A percentile compares a stretch with the other conserved stretches of the same genome.
These are phyloP conservation scores for Teratosphaeria pseudoeucalypti DNA, from an alignment of 2,329 filamentous ascomycete species.

Conservation along the genomic window DNA sequence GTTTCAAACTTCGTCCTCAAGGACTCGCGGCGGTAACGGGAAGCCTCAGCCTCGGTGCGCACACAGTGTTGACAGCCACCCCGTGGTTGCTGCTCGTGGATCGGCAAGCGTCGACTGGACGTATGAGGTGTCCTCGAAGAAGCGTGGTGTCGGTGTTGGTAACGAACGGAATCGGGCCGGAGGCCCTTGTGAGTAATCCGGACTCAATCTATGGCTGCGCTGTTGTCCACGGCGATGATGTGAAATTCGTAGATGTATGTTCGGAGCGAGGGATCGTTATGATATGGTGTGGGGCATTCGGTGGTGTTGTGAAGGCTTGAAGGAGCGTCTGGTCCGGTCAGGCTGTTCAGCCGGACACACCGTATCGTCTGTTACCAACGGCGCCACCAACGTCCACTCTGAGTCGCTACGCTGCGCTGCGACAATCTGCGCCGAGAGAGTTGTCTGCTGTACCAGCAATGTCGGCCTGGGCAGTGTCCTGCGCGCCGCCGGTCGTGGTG, in stretches of 20 bases:
- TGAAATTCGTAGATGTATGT: background rate
- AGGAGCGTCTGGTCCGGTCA: background rate
- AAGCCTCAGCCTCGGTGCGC: background rate
- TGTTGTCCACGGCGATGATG: background rate
- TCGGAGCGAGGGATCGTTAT: background rate
- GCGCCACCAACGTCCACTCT: background rate
- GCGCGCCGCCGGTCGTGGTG: background rate
- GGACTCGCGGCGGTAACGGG: background rate
- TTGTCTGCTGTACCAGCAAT: background rate
- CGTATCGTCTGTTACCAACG: background rate
- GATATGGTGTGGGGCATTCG: background rate
- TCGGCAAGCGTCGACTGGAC: constrained; percentile 6
- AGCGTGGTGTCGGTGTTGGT: constrained; percentile 9
- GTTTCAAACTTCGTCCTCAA: background rate
- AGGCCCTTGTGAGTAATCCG: background rate
- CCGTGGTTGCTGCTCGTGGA: constrained; percentile 1
- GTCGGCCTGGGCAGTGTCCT: background rate
- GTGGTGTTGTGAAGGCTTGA: background rate
- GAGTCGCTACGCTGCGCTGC: background rate
- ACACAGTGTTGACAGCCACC: background rate
- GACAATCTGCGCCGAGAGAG: background rate
- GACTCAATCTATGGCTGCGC: background rate
- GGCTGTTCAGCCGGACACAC: background rate
- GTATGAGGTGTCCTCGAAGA: constrained; percentile 14
- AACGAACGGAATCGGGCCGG: constrained; percentile 23